Evolutionary conservation across 2,329 filamentous ascomycete genomes (phyloP), one percentile per base, ranked within the genome.

Genomic region (Bipolaris oryzae): DNA sequence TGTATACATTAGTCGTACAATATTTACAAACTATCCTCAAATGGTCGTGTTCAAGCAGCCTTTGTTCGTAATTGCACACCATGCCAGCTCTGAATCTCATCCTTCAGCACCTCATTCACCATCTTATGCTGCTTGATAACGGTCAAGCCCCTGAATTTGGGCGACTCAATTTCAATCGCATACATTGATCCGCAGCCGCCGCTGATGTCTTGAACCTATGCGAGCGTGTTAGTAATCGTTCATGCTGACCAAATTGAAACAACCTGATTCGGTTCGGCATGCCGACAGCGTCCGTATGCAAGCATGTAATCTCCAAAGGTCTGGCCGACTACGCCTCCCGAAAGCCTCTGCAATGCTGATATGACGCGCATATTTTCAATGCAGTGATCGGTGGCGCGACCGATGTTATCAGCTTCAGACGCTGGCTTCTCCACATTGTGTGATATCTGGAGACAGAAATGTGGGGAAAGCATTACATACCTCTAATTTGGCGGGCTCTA

Each of bases 151-250:
- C 82, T 82, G 77, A 96, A 96, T 68, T 81, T 83, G 44, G 86
- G 82, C 7, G 89, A 90, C 45, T 87, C 84, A 62, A 95, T 87
- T 68, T 93, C 88, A 64, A 96, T 89, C 53, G 87, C 89, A 78
- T 95, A 95, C 91, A 95, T 95, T 71, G 87, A 90, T 9, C 91
- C 91, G 77, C 91, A 96, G 28, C 91, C 91, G 56, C 91, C 91
- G 21, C 88, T 91, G 49, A 95, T 86, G 77, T 96, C 91, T 74
- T 89, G 88, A 9, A 95, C 89, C 75, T 87, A 76, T 48, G 28
- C 42, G 35, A 37, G 37, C n/a, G 21, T 45, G 60, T 70, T 48
- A 71, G 68, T 58, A 34, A 44, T 15, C 10, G 3, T 54, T 21
- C 7, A 16, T 25, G 23, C 25, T 7, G 13, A 42, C 20, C 23